phyloP scores from a whole-genome alignment of 768 basidiomycete genomes.

The Floccularia luteovirens region DNA sequence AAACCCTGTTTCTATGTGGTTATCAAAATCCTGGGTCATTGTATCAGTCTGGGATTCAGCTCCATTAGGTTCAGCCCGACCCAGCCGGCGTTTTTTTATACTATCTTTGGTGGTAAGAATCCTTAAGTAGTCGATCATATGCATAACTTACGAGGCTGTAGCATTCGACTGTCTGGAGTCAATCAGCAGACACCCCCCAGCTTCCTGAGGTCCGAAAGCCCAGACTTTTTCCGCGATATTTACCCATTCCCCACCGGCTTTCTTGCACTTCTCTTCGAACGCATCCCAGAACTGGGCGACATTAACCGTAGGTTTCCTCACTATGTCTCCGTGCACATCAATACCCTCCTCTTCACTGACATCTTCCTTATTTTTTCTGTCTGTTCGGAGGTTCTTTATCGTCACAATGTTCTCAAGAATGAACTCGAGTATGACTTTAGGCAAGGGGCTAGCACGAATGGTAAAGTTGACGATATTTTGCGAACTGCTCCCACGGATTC shows the following conservation, averaged over 20 bases:
- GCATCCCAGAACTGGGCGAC: slow-evolving; percentile 78
- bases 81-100: slow-evolving; percentile 30
- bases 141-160: slow-evolving; percentile 47
- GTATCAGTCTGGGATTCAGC: slow-evolving; percentile 23
- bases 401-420: slow-evolving; percentile 64
- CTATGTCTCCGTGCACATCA: slow-evolving; percentile 49
- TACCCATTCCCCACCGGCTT: slow-evolving; percentile 82
- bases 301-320: slow-evolving; percentile 54
- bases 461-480: slow-evolving; percentile 74
- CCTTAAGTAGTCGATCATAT: too few relatives aligned
- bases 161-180: slow-evolving; percentile 50
- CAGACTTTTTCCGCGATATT: slow-evolving; percentile 67
- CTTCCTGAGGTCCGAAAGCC: slow-evolving; percentile 87
- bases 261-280: slow-evolving; percentile 53
- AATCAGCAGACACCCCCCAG: slow-evolving; percentile 82
- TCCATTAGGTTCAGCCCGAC: slow-evolving; percentile 26
- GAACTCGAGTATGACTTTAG: slow-evolving; percentile 64
- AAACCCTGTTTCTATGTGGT: slow-evolving; percentile 86
- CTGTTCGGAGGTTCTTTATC: slow-evolving; percentile 46
- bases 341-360: slow-evolving; percentile 30
- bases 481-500: slow-evolving; percentile 60
- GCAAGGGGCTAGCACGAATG: slow-evolving; percentile 78
- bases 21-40: slow-evolving; percentile 56
- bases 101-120: slow-evolving; percentile 5
- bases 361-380: slow-evolving; percentile 21